Base-by-base conservation (phyloP, 768 basidiomycete species). In the Mycena latifolia region DNA sequence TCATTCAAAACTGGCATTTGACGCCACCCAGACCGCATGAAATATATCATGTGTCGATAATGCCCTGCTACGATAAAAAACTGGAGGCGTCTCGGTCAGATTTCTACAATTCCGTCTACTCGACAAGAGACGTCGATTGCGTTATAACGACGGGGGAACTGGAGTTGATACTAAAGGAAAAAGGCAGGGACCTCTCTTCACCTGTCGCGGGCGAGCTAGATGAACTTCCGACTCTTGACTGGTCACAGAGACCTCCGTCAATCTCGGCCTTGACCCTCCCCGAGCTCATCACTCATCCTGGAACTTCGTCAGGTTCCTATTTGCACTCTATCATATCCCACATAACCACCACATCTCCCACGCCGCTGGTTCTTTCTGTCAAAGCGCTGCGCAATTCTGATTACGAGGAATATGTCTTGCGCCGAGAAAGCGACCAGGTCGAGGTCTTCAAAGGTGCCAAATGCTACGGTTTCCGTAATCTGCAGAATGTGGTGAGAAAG, bases 21-120 rank as follows among this genome's bases (percentile, higher is more conserved):
- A 61, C 27, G 27, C 18, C 35, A 11, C 22, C 27, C 75, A 96
- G 94, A 41, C 95, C 95, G 0, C 83, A 93, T 72, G 84, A 94
- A 71, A 87, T 99, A 48, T 99, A 99, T 75, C 98, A 99, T 73
- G 95, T 99, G 57, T 87, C 95, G 0, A 96, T 98, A 55, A 99
- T 99, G 96, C 97, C 98, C 0, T 99, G 98, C 78, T 99, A 99
- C 78, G 98, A 99, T 85, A 99, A 99, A 81, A 99, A 99, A 75
- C 89, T 99, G 18, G 98, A 99, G 79, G 98, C 98, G 0, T 98
- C 96, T 11, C 87, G 98, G 28, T 87, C 90, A 51, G 96, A 99
- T 74, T 99, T 99, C 75, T 95, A 94, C 75, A 89, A 90, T 66
- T 90, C 92, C 10, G 70, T 86, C 2, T 92, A 94, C 77, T 84